Evolutionary conservation across 345 rosid genomes (phyloP), one percentile per base, ranked within the genome.

Genomic region (Psidium guajava): DNA sequence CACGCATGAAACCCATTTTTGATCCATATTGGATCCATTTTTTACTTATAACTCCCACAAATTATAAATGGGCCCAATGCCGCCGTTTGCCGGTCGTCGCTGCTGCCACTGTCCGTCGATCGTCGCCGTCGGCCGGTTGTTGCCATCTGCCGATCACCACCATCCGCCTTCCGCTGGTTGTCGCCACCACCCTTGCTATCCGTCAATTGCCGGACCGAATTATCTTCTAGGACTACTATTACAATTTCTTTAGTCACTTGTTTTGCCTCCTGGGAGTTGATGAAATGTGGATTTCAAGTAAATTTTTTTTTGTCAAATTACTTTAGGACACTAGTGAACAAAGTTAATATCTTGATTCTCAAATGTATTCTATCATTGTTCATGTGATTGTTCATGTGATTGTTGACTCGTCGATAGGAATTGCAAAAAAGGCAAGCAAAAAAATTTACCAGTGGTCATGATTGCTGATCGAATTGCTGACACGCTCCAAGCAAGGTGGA

Each of bases 401-500:
- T n/a, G n/a, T 69, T 47, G 9, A 44, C 36, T 36, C 0, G 2
- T 24, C 0, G 1, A 47, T 36, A 4, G 6, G 13, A 69, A 69
- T 32, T 1, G 47, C 77, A 36, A 25, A 18, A 69, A 32, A 69
- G 24, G 77, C 9, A 1, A 36, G 15, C n/a, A 6, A 32, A 21
- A 32, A 18, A 69, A 69, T 56, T 47, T 61, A 86, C 88, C 88
- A 2, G 88, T 74, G 50, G 88, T 87, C 88, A 87, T 87, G 53
- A 87, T 64, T 40, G 89, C 89, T 2, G 92, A 90, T 82, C 82
- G 84, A 77, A 90, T 85, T 7, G 90, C 87, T 5, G 92, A 84
- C 5, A 89, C 88, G 5, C 88, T 90, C 92, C 92, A 90, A 3
- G 88, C 88, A 3, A 87, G 90, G 77, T 90, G 87, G 74, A 82